Evolutionary conservation across 2,329 filamentous ascomycete genomes (phyloP), one percentile per base, ranked within the genome.

Genomic region (Sporothrix curviconia): DNA sequence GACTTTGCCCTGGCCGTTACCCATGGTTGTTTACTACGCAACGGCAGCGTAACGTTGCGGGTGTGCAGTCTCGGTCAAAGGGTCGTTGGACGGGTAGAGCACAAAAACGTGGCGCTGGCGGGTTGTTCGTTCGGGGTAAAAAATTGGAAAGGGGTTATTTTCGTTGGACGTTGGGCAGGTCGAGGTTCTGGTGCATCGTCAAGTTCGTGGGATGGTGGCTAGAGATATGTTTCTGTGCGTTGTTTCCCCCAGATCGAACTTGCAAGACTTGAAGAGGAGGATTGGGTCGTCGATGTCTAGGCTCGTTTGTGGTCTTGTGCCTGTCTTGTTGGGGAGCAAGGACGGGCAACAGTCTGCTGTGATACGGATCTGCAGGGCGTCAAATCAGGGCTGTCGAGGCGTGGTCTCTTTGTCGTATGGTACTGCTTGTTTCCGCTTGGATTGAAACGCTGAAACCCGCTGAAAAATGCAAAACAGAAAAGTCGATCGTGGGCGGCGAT

Each of bases 1-100:
- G 74, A 89, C 90, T 74, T 96, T 96, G 74, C 92, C 92, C 75
- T 92, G 91, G 71, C 86, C 88, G 77, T 97, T 96, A 71, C 92
- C 92, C 92, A 97, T 97, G 40, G 63, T 56, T 46, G 54, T 22
- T 30, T 47, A 32, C 39, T 22, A 9, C 30, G 40, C 28, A 37
- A 39, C 22, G 39, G 40, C 39, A 14, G 28, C 30, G 28, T 25
- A 56, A 37, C 24, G 24, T 32, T 32, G 42, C 22, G 17, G 34
- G 34, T 32, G 34, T 2, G 12, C 14, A 8, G 55, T 25, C 25
- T 17, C 17, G 28, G 36, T 19, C 11, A 11, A 39, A 19, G 4
- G 17, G 28, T 28, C n/a, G 34, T 28, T 40, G 36, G 34, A 19
- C 36, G 32, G n/a, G 49, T 17, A 30, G 32, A 15, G 11, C 9